Evolutionary conservation across 1,284 basidiomycete species (phyloP).

Genomic region (Pyrrhoderma noxium): DNA sequence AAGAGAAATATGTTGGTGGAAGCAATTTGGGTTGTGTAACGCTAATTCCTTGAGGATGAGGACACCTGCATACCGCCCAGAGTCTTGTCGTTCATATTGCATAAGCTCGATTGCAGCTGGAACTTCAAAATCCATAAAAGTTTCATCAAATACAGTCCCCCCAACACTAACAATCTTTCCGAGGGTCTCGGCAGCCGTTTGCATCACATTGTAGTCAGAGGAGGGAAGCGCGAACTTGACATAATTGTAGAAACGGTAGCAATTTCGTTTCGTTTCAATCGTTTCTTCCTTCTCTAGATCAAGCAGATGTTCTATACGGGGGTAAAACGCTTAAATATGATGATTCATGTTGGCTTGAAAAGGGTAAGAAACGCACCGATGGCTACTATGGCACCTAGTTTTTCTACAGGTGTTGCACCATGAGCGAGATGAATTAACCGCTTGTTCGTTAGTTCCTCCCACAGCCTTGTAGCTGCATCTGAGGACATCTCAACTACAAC

Average conservation of each 20-base stretch:
- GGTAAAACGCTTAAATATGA: constrained; percentile 19
- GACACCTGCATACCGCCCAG: constrained; percentile 75
- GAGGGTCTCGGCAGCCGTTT: constrained; percentile 79
- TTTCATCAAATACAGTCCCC: constrained; percentile 75
- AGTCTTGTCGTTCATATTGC: constrained; percentile 68
- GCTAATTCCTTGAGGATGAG: constrained; percentile 90
- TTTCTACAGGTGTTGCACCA: constrained; percentile 65
- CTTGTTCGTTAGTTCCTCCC: constrained; percentile 77
- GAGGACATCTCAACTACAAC: constrained; percentile 70
- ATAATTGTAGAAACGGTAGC: constrained; percentile 88
- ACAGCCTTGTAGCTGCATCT: constrained; percentile 68
- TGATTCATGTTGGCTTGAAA: constrained; percentile 4
- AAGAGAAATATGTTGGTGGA: constrained; percentile 78
- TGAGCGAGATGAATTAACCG: constrained; percentile 79
- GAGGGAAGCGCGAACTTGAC: constrained; percentile 81
- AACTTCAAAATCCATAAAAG: constrained; percentile 83
- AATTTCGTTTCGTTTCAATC: constrained; percentile 66
- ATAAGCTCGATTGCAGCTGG: constrained; percentile 75
- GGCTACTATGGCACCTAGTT: constrained; percentile 75
- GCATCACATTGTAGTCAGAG: constrained; percentile 81
- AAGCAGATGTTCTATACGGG: constrained; percentile 57
- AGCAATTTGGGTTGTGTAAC: constrained; percentile 76
- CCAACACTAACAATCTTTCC: constrained; percentile 78
- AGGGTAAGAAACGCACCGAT: constrained; percentile 49
- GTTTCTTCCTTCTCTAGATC: constrained; percentile 68